Evolutionary conservation across 129 eudicot species (phyloP).

Genomic region (Oenanthe sinensis): DNA sequence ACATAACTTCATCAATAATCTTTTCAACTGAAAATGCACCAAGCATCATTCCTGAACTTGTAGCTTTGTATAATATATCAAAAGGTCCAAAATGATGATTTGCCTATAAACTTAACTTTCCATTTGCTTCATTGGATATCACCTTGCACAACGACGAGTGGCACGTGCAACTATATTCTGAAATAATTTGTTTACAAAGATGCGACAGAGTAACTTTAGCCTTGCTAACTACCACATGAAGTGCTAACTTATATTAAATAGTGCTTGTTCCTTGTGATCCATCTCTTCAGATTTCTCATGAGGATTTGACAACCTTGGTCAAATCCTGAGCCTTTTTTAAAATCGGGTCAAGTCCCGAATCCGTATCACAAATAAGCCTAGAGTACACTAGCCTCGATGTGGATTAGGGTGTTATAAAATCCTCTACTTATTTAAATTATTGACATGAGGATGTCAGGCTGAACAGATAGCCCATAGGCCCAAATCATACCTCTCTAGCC

Average conservation of each 20-base stretch:
- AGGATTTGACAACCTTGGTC: too few species aligned
- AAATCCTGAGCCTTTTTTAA: too few species aligned
- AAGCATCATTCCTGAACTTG: too few species aligned
- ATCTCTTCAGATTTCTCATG: too few species aligned
- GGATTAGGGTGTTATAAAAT: too few species aligned
- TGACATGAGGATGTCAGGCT: too few species aligned
- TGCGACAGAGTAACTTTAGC: background rate
- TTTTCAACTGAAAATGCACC: background rate
- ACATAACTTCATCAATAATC: background rate
- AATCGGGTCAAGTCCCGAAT: too few species aligned
- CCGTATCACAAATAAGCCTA: too few species aligned
- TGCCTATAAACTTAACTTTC: background rate
- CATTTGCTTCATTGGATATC: background rate
- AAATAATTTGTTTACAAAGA: background rate
- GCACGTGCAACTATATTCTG: background rate
- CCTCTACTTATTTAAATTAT: too few species aligned
- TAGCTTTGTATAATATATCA: background rate
- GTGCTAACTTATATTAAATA: background rate
- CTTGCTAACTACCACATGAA: background rate
- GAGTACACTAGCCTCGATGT: too few species aligned
- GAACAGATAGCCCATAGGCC: too few species aligned
- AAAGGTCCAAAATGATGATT: background rate
- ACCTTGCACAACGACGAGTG: background rate
- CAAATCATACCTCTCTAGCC: too few species aligned
- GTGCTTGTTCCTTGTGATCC: background rate